Conservation (phyloP, 129 eudicot genomes). For the Ambrosia trifida region DNA sequence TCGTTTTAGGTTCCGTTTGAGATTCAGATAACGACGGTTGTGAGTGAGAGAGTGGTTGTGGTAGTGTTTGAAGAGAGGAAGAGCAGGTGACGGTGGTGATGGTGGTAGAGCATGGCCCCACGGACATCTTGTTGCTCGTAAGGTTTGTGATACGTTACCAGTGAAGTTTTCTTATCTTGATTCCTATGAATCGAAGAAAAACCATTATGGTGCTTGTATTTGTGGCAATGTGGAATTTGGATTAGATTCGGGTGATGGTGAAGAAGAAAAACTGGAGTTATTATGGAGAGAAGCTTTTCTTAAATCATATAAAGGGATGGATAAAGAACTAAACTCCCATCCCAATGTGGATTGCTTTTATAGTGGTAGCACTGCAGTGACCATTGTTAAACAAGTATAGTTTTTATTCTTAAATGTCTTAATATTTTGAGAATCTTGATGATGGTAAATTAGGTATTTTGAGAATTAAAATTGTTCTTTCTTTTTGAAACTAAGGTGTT, state of each 20-base stretch:
- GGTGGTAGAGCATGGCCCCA: no score
- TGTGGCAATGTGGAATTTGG: slow-evolving; percentile 61
- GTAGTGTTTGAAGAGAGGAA: no score
- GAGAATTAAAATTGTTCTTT: no score
- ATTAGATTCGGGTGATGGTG: slow-evolving; percentile 60
- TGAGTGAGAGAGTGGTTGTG: no score
- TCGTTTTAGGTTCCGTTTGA: no score
- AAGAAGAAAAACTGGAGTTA: slow-evolving; percentile 55
- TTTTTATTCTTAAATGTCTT: background rate
- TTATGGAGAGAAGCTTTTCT: slow-evolving; percentile 92
- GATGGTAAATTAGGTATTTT: no score
- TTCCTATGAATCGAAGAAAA: slow-evolving; percentile 58
- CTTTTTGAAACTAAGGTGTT: background rate
- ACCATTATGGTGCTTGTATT: slow-evolving; percentile 38
- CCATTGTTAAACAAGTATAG: slow-evolving; percentile 82
- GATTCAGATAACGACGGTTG: no score
- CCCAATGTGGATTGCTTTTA: slow-evolving; percentile 92
- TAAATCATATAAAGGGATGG: slow-evolving; percentile 84
- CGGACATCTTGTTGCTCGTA: slow-evolving; percentile 94
- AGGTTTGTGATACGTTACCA: slow-evolving; percentile 90
- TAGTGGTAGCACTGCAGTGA: slow-evolving; percentile 97
- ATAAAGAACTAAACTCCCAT: slow-evolving; percentile 83
- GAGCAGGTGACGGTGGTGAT: no score
- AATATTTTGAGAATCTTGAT: no score
- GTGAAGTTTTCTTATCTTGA: slow-evolving; percentile 69